These are phyloP conservation scores for Skeletonema marinoi DNA, from an alignment of 108 stramenopile genomes.

Conservation along the genomic window DNA sequence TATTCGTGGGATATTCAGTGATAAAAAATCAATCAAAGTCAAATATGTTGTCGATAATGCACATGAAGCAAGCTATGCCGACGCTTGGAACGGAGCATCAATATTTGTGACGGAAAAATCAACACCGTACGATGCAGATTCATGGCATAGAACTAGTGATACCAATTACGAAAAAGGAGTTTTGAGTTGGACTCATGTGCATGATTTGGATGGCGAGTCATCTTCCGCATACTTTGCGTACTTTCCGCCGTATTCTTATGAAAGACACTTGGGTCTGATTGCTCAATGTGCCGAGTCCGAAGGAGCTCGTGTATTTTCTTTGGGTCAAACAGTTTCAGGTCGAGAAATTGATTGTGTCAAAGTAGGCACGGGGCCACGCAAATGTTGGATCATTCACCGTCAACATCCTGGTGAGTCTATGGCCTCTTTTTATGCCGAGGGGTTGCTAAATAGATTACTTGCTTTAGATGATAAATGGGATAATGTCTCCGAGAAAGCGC, in stretches of 20 bases:
- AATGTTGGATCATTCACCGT: constrained; percentile 82
- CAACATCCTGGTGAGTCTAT: constrained; percentile 87
- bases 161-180: constrained; percentile 56
- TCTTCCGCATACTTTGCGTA: constrained; percentile 58
- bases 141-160: constrained; percentile 58
- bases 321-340: constrained; percentile 72
- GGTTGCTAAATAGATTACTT: constrained; percentile 66
- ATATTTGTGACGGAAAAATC: constrained; percentile 54
- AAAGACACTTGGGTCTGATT: constrained; percentile 65
- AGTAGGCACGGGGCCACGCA: constrained; percentile 61
- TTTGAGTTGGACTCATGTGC: constrained; percentile 65
- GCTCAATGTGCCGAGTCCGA: constrained; percentile 43
- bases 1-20: constrained; percentile 7
- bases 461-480: constrained; percentile 51
- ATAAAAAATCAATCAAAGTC: constrained; percentile 43
- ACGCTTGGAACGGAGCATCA: constrained; percentile 65
- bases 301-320: constrained; percentile 39
- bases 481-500: constrained; percentile 40
- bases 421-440: constrained; percentile 75
- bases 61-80: constrained; percentile 57
- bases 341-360: constrained; percentile 77
- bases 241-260: constrained; percentile 79
- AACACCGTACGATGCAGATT: constrained; percentile 51
- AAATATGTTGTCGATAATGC: constrained; percentile 75
- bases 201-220: constrained; percentile 8